Percentiles rank a stretch among this genome's conserved stretches.
These are phyloP conservation scores for Aspergillus sp. DNA, from an alignment of 2,329 filamentous ascomycete genomes.

Conservation along the genomic window DNA sequence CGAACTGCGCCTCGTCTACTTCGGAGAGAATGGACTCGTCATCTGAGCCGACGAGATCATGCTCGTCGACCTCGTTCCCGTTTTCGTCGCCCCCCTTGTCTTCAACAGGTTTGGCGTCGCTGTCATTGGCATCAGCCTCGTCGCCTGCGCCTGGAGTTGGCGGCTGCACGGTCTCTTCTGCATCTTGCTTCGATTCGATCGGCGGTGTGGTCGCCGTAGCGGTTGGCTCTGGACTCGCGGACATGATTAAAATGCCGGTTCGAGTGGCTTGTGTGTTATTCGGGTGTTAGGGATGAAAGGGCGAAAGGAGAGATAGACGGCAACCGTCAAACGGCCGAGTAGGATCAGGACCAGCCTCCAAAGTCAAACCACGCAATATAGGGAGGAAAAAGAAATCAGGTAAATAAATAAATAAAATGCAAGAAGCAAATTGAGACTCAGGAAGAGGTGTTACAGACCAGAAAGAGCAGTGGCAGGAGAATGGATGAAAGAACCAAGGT, in stretches of 20 bases:
- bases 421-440: neutral
- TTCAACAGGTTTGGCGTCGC: conserved; percentile 20
- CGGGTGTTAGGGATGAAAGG: conserved; percentile 1
- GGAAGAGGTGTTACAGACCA: neutral
- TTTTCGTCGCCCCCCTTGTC: conserved; percentile 19
- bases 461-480: neutral
- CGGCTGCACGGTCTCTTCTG: conserved; percentile 25
- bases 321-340: neutral
- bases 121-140: conserved; percentile 25
- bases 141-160: conserved; percentile 28
- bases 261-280: neutral
- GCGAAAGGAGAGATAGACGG: conserved; percentile 7
- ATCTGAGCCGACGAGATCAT: conserved; percentile 46
- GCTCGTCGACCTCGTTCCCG: conserved; percentile 31
- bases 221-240: conserved; percentile 38
- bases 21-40: conserved; percentile 64
- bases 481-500: neutral
- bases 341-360: conserved; percentile 4
- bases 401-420: neutral
- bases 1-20: conserved; percentile 65
- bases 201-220: conserved; percentile 6
- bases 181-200: conserved; percentile 20
- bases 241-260: conserved; percentile 28
- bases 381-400: neutral
- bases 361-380: neutral